These are phyloP conservation scores for Jatropha multifida DNA, from an alignment of 441 rosid species.

Conservation along the genomic window DNA sequence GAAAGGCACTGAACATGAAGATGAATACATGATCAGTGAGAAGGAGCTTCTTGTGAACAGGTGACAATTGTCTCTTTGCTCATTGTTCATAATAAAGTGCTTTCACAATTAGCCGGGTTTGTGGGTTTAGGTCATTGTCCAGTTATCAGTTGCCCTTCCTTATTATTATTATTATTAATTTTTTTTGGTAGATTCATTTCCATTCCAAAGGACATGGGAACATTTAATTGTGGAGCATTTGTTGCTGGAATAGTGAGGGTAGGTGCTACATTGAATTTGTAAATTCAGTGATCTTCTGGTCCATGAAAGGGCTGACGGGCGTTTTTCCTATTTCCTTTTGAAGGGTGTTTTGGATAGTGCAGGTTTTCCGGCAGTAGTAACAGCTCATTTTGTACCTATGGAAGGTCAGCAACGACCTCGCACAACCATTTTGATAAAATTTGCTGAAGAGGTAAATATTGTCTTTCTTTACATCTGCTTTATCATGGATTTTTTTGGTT, in stretches of 20 bases:
- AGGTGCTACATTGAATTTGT: constrained; percentile 27
- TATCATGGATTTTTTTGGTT: background rate
- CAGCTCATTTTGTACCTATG: constrained; percentile 97
- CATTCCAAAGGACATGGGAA: constrained; percentile 96
- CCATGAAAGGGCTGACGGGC: constrained; percentile 23
- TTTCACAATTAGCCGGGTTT: constrained; percentile 1
- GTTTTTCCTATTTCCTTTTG: constrained; percentile 17
- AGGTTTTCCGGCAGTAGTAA: constrained; percentile 94
- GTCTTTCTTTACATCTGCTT: background rate
- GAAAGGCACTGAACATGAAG: constrained; percentile 99
- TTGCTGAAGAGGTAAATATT: constrained; percentile 81
- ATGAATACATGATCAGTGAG: constrained; percentile 99
- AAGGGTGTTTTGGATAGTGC: constrained; percentile 94
- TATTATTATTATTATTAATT: too few relatives aligned
- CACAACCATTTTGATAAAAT: constrained; percentile 92
- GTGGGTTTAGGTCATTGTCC: constrained; percentile 11
- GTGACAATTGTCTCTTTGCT: constrained; percentile 32
- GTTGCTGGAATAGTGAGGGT: constrained; percentile 98
- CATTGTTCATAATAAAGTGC: constrained; percentile 13
- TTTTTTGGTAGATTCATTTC: constrained; percentile 68
- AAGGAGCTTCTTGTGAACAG: constrained; percentile 94
- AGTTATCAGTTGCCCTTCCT: constrained; percentile 16
- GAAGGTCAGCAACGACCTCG: constrained; percentile 95
- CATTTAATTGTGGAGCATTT: constrained; percentile 96
- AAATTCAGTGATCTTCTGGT: constrained; percentile 4